Conservation (phyloP, 176 grass and related monocot genomes). For the Bothriochloa decipiens region DNA sequence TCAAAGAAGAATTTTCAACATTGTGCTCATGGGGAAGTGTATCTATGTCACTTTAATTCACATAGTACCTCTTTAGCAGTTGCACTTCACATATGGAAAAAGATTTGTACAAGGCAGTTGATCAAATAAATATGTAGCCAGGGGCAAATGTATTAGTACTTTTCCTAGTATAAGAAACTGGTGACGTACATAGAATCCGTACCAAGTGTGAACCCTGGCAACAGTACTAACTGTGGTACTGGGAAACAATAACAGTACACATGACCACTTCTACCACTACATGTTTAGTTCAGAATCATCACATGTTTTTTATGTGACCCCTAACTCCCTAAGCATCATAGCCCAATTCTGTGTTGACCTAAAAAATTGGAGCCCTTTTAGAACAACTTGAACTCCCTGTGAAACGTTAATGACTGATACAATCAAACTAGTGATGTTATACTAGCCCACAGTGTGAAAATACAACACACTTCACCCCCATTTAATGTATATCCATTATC, state of each 20-base stretch:
- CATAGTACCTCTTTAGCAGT: background rate
- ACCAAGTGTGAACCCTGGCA: background rate
- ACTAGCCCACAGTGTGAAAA: too few species aligned
- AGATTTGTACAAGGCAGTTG: background rate
- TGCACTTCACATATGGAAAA: background rate
- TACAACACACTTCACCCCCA: too few species aligned
- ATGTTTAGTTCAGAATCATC: slow-evolving; percentile 11
- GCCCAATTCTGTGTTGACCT: background rate
- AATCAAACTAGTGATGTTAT: too few species aligned
- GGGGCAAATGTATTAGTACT: background rate
- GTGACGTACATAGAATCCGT: background rate
- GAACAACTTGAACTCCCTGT: background rate
- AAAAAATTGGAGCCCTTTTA: background rate
- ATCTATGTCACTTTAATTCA: background rate
- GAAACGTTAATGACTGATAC: slow-evolving; percentile 6
- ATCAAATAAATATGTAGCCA: background rate
- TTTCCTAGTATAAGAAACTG: background rate
- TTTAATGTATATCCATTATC: too few species aligned
- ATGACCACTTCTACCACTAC: too few species aligned
- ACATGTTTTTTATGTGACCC: slow-evolving; percentile 4
- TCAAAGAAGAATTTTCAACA: slow-evolving; percentile 5
- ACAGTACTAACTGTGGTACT: background rate
- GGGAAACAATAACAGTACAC: too few species aligned
- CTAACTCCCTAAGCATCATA: background rate
- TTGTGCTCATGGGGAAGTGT: background rate